These are phyloP conservation scores for Lentithecium fluviatile DNA, from an alignment of 495 filamentous ascomycete species.

Conservation along the genomic window DNA sequence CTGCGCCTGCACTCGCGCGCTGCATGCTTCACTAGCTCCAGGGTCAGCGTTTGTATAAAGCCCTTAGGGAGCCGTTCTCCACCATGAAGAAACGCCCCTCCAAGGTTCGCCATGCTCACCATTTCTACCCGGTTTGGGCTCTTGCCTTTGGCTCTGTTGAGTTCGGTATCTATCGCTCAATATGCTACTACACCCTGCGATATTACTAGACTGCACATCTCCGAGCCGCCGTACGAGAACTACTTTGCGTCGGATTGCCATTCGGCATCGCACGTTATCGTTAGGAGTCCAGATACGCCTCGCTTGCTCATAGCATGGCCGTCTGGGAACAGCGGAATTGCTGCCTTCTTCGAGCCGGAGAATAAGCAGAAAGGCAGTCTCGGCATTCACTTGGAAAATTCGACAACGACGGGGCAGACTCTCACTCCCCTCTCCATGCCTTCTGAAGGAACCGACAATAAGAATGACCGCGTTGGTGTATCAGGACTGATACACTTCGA, in stretches of 20 bases:
- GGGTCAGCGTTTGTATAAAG: too few relatives aligned
- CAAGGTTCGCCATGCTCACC: too few relatives aligned
- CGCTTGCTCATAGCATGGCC: constrained; percentile 64
- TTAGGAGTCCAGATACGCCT: constrained; percentile 59
- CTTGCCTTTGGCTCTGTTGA: too few relatives aligned
- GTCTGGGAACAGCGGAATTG: constrained; percentile 61
- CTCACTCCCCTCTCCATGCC: constrained; percentile 45
- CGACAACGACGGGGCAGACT: constrained; percentile 39
- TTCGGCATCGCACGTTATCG: constrained; percentile 55
- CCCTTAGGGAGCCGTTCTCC: too few relatives aligned
- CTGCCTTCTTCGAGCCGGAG: constrained; percentile 53
- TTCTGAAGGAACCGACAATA: constrained; percentile 29
- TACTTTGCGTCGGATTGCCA: constrained; percentile 62
- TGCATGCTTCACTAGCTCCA: too few relatives aligned
- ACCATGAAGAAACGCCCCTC: too few relatives aligned
- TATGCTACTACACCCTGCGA: not conserved
- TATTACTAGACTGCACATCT: constrained; percentile 36
- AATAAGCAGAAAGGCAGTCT: constrained; percentile 57
- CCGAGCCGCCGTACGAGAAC: constrained; percentile 57
- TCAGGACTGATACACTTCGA: constrained; percentile 55
- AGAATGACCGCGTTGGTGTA: constrained; percentile 52
- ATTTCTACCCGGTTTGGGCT: too few relatives aligned
- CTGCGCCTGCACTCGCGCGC: too few relatives aligned
- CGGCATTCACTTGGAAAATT: constrained; percentile 52
- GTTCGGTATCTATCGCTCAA: too few relatives aligned